Evolutionary conservation across 225 moss, liverwort and hornwort species (phyloP), one percentile per base, ranked within the genome.

Genomic region (Anthoceros angustus): DNA sequence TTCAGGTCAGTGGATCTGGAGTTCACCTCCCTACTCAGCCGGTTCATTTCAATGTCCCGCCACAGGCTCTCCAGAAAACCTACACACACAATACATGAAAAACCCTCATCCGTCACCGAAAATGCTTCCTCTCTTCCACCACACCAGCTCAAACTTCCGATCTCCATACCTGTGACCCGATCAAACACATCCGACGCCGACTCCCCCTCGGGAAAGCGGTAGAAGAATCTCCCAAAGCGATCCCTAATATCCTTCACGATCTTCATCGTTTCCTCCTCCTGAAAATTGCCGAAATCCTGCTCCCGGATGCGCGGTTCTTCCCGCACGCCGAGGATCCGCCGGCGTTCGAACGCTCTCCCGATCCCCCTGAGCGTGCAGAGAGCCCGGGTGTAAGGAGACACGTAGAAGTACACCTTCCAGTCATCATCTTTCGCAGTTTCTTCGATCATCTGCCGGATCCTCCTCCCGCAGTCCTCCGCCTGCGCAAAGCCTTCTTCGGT

Each of bases 151-250:
- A 39, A 41, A 42, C n/a, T 40, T 23, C 63, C 39, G 26, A 26
- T 25, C 60, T 62, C 69, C 40, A 10, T 80, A 85, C 85, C 82
- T 25, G 80, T 85, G 42, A 85, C 85, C 16, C 82, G 79, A 69
- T 85, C 85, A 42, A 85, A 85, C 9, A 85, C 85, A 75, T 85
- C 85, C 39, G 82, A 82, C 70, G 80, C 85, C 42, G 82, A 85
- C 72, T 85, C 82, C 50, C 85, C 85, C 45, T 85, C 85, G 0
- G 82, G 82, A 14, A 85, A 85, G 40, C 85, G 76, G 42, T 72
- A 85, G 42, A 85, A 85, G 66, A 82, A 85, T 0, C 78, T 68
- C 12, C 85, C 85, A 68, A 82, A 85, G 26, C 71, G 75, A 18
- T 72, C 69, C 26, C 85, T 72, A 7, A 74, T 67, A 66, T 80